A percentile compares a stretch with the other conserved stretches of the same genome.
These are phyloP conservation scores for Nepenthes mirabilis DNA, from an alignment of 148 eudicot species.

Conservation along the genomic window DNA sequence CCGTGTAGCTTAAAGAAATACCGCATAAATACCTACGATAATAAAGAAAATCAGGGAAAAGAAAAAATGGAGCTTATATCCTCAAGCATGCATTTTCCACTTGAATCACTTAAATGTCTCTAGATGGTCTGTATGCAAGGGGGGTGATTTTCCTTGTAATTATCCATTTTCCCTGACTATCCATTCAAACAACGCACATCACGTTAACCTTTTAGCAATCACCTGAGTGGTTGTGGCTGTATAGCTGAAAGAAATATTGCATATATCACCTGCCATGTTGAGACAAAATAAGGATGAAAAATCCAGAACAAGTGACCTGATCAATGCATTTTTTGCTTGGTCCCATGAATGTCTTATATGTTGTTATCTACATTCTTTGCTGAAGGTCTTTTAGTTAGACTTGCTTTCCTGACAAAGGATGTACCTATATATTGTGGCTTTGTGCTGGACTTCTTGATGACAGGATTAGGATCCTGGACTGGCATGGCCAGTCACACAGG, in stretches of 20 bases:
- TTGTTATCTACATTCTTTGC: background rate
- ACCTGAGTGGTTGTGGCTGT: background rate
- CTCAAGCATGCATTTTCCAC: too few relatives aligned
- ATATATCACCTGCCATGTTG: background rate
- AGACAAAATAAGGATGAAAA: too few relatives aligned
- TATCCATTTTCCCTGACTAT: slow-evolving; percentile 15
- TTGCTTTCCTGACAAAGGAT: background rate
- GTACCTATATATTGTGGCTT: background rate
- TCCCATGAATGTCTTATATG: too few relatives aligned
- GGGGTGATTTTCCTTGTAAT: slow-evolving; percentile 4
- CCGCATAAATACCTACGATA: background rate
- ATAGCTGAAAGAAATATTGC: background rate
- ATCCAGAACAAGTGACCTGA: too few relatives aligned
- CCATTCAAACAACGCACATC: slow-evolving; percentile 5
- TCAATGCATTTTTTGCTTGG: too few relatives aligned
- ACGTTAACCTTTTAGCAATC: background rate
- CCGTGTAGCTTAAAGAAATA: background rate
- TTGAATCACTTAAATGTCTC: too few relatives aligned
- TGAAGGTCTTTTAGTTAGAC: too few relatives aligned
- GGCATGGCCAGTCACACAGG: too few relatives aligned
- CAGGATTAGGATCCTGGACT: too few relatives aligned
- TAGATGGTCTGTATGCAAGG: slow-evolving; percentile 5
- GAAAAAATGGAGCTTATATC: too few relatives aligned
- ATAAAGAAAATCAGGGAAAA: too few relatives aligned
- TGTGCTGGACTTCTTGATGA: too few relatives aligned